phyloP scores from a whole-genome alignment of 1,284 basidiomycete genomes.

The Neonothopanus nambi region DNA sequence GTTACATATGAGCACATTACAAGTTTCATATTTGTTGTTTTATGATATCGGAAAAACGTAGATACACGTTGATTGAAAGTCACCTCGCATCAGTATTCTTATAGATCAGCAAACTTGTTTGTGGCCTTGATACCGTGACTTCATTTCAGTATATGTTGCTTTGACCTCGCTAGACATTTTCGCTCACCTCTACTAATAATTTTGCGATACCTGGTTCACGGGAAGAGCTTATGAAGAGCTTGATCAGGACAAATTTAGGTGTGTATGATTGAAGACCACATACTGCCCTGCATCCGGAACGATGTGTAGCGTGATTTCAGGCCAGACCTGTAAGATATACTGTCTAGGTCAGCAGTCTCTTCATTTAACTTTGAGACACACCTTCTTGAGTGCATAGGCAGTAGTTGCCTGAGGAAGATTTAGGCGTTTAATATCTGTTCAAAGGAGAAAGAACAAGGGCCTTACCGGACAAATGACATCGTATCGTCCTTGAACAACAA shows the following conservation, averaged over 20 bases:
- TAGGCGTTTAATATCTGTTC: neutral
- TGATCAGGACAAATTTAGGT: too few relatives aligned
- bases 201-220: conserved; percentile 77
- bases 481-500: conserved; percentile 86
- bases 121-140: conserved; percentile 34
- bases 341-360: conserved; percentile 2
- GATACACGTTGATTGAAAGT: neutral
- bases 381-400: conserved; percentile 78
- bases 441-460: conserved; percentile 9
- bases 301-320: conserved; percentile 76
- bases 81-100: too few relatives aligned
- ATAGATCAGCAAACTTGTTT: conserved; percentile 43
- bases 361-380: conserved; percentile 11
- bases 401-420: conserved; percentile 60
- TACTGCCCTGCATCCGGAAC: conserved; percentile 89
- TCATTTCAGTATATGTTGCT: neutral
- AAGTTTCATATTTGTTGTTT: too few relatives aligned
- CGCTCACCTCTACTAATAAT: conserved; percentile 68
- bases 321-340: conserved; percentile 56
- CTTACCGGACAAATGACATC: conserved; percentile 78
- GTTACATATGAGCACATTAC: too few relatives aligned
- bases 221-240: conserved; percentile 47
- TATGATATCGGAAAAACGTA: too few relatives aligned
- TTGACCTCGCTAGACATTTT: neutral
- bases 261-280: too few relatives aligned